Evolutionary conservation across 2,329 filamentous ascomycete species (phyloP).

Genomic region (Cercospora janseana): DNA sequence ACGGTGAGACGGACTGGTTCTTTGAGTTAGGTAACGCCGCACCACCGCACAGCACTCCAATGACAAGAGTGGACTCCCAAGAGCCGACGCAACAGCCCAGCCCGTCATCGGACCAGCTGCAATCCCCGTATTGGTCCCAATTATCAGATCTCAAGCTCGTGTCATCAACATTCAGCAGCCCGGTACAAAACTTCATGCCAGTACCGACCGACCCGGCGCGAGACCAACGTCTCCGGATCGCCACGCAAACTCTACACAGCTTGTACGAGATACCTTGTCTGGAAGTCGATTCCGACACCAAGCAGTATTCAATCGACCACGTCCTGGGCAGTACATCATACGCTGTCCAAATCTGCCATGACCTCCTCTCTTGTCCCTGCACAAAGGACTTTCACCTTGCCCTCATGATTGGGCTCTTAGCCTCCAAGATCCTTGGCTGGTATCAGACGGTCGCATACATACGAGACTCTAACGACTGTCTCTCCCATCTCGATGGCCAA

Average conservation of each 20-base stretch:
- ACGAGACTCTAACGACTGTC: slow-evolving; percentile 12
- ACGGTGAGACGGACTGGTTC: slow-evolving; percentile 23
- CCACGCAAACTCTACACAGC: slow-evolving; percentile 20
- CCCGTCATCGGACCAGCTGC: slow-evolving; percentile 9
- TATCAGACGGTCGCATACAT: slow-evolving; percentile 23
- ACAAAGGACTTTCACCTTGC: slow-evolving; percentile 23
- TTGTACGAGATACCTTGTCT: slow-evolving; percentile 23
- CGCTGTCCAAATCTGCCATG: slow-evolving; percentile 21
- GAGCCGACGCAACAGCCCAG: slow-evolving; percentile 16
- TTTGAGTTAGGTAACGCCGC: slow-evolving; percentile 24
- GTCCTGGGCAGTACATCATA: slow-evolving; percentile 17
- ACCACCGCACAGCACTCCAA: slow-evolving; percentile 7
- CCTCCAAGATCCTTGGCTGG: slow-evolving; percentile 23
- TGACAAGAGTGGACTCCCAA: slow-evolving; percentile 5
- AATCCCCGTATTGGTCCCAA: not conserved
- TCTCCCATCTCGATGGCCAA: not conserved
- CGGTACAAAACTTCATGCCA: not conserved
- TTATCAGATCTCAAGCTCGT: not conserved
- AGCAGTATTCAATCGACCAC: slow-evolving; percentile 21
- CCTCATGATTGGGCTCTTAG: slow-evolving; percentile 17
- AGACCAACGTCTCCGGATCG: slow-evolving; percentile 19
- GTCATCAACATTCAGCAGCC: not conserved
- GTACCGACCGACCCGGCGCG: not conserved
- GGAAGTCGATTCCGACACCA: slow-evolving; percentile 13
- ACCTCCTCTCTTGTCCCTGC: slow-evolving; percentile 21